These are phyloP conservation scores for Magnaporthiopsis poae DNA, from an alignment of 2,329 filamentous ascomycete genomes.

Conservation along the genomic window DNA sequence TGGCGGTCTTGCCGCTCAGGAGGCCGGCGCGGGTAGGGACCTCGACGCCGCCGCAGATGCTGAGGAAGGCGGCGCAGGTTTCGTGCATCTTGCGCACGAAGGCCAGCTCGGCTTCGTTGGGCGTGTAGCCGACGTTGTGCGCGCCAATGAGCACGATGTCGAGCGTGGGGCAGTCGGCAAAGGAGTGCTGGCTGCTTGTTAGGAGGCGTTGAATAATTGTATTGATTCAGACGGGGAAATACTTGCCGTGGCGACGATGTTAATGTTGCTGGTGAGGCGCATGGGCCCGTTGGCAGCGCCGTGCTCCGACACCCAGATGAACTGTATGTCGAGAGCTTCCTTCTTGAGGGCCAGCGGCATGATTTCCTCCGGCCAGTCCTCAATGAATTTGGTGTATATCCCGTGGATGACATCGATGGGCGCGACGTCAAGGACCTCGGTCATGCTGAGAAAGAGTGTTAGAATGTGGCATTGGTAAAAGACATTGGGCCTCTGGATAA, in stretches of 20 bases:
- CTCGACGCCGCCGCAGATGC: slow-evolving; percentile 28
- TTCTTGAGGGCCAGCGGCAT: slow-evolving; percentile 12
- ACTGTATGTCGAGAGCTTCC: slow-evolving; percentile 20
- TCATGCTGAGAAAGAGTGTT: neutral
- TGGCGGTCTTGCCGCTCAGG: slow-evolving; percentile 27
- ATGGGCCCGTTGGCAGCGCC: slow-evolving; percentile 10
- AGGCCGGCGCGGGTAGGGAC: slow-evolving; percentile 25
- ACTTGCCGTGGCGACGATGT: slow-evolving; percentile 21
- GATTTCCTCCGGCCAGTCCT: slow-evolving; percentile 13
- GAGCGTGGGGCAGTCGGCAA: slow-evolving; percentile 27
- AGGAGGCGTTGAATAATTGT: too few species aligned
- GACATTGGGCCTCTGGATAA: neutral
- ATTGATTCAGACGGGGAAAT: too few species aligned
- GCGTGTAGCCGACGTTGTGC: slow-evolving; percentile 18
- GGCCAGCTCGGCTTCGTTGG: slow-evolving; percentile 23
- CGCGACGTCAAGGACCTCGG: slow-evolving; percentile 5
- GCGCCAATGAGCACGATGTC: slow-evolving; percentile 34
- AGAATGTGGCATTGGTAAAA: neutral
- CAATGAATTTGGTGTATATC: neutral
- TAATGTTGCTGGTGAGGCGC: slow-evolving; percentile 19
- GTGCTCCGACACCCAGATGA: slow-evolving; percentile 26
- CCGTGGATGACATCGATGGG: slow-evolving; percentile 1
- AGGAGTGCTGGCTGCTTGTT: slow-evolving; percentile 19
- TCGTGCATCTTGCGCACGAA: slow-evolving; percentile 27
- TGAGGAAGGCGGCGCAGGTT: slow-evolving; percentile 27